Evolutionary conservation across 257 asterid species (phyloP).

Genomic region (Handroanthus guayacan): DNA sequence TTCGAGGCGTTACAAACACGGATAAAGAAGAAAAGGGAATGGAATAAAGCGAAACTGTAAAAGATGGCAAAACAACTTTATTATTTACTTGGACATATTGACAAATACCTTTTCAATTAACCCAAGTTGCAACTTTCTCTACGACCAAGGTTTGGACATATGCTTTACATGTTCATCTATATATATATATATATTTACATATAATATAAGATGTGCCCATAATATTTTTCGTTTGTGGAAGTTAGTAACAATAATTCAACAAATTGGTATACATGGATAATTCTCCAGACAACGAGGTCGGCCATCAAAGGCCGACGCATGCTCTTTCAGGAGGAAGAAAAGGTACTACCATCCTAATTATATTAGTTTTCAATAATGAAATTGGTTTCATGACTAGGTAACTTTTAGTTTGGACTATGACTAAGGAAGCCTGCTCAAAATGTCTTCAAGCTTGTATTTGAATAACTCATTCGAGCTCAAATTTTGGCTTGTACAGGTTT

Average conservation of each 20-base stretch:
- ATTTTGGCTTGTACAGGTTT: no score
- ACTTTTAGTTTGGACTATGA: no score
- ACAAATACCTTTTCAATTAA: slow-evolving; percentile 52
- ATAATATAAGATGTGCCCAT: no score
- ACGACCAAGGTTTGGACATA: slow-evolving; percentile 42
- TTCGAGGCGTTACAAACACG: no score
- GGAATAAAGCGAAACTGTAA: slow-evolving; percentile 4
- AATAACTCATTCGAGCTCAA: no score
- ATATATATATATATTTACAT: neutral
- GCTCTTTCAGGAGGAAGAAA: slow-evolving; percentile 63
- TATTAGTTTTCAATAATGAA: no score
- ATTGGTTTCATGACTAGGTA: no score
- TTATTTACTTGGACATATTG: slow-evolving; percentile 5
- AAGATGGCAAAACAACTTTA: neutral
- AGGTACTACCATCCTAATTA: slow-evolving; percentile 38
- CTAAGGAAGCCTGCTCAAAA: no score
- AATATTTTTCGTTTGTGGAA: no score
- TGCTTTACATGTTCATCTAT: slow-evolving; percentile 34
- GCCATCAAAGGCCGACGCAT: slow-evolving; percentile 56
- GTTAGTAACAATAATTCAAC: neutral
- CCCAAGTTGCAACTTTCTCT: slow-evolving; percentile 39
- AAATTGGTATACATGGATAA: slow-evolving; percentile 27
- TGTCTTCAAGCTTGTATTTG: no score
- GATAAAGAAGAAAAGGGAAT: neutral
- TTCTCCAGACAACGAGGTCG: slow-evolving; percentile 39